A percentile compares a stretch with the other conserved stretches of the same genome.
Evolutionary conservation across 2,329 filamentous ascomycete species (phyloP).

Genomic region (Bipolaris oryzae): DNA sequence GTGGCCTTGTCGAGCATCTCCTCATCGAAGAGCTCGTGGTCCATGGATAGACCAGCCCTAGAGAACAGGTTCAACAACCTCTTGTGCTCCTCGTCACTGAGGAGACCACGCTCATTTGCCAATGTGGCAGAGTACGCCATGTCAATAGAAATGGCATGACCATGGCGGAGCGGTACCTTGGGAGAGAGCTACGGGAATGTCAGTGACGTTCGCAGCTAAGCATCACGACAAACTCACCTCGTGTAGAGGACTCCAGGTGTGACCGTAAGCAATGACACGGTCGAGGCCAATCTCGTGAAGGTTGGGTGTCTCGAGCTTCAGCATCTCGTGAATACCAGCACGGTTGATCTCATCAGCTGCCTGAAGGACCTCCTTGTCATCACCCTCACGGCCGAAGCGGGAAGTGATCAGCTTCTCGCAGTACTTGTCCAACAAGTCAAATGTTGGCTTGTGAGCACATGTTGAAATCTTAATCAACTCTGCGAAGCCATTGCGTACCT

Average conservation of each 20-base stretch:
- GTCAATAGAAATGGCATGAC: conserved; percentile 76
- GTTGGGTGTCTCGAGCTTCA: conserved; percentile 75
- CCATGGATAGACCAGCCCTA: conserved; percentile 72
- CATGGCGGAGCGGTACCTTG: conserved; percentile 71
- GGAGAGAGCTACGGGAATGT: conserved; percentile 62
- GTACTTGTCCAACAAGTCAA: conserved; percentile 70
- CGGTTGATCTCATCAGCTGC: conserved; percentile 71
- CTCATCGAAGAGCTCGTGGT: conserved; percentile 71
- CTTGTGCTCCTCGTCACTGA: conserved; percentile 65
- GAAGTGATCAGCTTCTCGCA: conserved; percentile 71
- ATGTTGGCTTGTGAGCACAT: conserved; percentile 69
- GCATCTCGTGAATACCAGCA: conserved; percentile 74
- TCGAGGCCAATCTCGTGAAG: conserved; percentile 75
- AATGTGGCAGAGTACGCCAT: conserved; percentile 77
- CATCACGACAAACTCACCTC: conserved; percentile 42
- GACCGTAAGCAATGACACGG: conserved; percentile 74
- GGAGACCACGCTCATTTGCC: conserved; percentile 65
- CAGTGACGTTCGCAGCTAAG: conserved; percentile 1
- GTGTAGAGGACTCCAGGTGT: conserved; percentile 76
- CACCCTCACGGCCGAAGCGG: conserved; percentile 67
- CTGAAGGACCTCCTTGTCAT: conserved; percentile 62
- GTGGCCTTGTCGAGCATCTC: conserved; percentile 69
- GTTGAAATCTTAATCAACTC: conserved; percentile 79
- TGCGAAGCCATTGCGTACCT: conserved; percentile 75
- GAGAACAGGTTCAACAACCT: conserved; percentile 72